Base-by-base conservation (phyloP, 2,329 filamentous ascomycete species). In the Fusarium transvaalense region DNA sequence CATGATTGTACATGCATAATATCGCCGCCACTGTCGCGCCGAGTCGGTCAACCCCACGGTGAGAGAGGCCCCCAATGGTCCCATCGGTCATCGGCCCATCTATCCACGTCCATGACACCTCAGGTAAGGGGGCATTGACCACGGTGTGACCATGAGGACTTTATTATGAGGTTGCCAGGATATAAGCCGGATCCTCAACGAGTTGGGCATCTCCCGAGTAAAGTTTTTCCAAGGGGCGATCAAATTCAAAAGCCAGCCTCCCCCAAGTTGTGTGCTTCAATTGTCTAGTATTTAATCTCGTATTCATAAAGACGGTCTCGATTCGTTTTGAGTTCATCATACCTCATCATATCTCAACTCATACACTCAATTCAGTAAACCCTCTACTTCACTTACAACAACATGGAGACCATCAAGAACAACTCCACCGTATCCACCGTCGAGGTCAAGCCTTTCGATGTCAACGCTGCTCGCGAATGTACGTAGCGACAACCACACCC, bases 31-130 rank as follows among this genome's bases (percentile, higher is more conserved):
- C 71, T 51, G 25, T 45, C 63, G 65, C 64, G 52, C 61, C 63
- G 42, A 70, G 72, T 72, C 61, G 71, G 68, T 47, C 63, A 71
- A 70, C 66, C 72, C 71, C 72, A 74, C 64, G 70, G 64, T 69
- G 61, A 71, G 35, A 58, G 41, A 54, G 41, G 47, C 14, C 47
- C 47, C 51, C 61, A 56, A 71, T 73, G 62, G 69, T 64, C 65
- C 67, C 71, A 74, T 73, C 69, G 59, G 48, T 51, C 69, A 74
- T 74, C 72, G 63, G 55, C 64, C 72, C 72, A 74, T 74, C 64
- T 64, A 71, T 68, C 72, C 72, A 75, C 71, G 71, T 38, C 61
- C 64, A 69, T 68, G 67, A 72, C 63, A 66, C 64, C 66, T 56
- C 50, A 61, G 55, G 51, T 57, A 35, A 52, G 43, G 48, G 46